Evolutionary conservation across 1,139 yeast species (phyloP).

Genomic region (Saccharomyces hybrid): DNA sequence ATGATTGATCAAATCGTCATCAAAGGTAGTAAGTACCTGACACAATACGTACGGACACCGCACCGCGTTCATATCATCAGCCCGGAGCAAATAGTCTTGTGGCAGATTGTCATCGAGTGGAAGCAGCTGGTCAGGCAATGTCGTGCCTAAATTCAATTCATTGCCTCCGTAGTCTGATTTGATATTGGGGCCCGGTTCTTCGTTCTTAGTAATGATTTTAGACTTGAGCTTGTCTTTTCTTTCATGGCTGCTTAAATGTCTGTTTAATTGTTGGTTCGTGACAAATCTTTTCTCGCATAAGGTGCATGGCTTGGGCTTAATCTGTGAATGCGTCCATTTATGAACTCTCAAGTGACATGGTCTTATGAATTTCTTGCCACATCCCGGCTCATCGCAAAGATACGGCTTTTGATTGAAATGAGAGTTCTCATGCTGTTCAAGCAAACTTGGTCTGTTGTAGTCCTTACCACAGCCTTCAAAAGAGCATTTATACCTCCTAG

Average conservation of each 20-base stretch:
- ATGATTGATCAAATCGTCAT: constrained; percentile 17
- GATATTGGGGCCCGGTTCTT: not conserved
- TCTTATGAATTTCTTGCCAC: constrained; percentile 65
- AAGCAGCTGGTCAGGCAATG: not conserved
- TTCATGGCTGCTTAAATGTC: constrained; percentile 62
- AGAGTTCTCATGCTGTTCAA: constrained; percentile 61
- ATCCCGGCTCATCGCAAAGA: constrained; percentile 57
- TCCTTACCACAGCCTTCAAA: constrained; percentile 37
- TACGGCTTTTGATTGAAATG: constrained; percentile 81
- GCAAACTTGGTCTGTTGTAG: constrained; percentile 43
- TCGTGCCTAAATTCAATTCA: not conserved
- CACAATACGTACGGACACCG: constrained; percentile 20
- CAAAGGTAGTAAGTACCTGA: constrained; percentile 6
- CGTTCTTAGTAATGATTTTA: not conserved
- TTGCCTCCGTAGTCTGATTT: not conserved
- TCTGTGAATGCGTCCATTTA: constrained; percentile 55
- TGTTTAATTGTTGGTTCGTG: constrained; percentile 67
- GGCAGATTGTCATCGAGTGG: constrained; percentile 1
- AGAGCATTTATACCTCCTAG: constrained; percentile 37
- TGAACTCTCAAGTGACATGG: constrained; percentile 62
- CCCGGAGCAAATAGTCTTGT: not conserved
- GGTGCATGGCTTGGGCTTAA: constrained; percentile 56
- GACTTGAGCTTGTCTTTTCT: constrained; percentile 4
- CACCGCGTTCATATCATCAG: constrained; percentile 2
- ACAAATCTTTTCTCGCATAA: constrained; percentile 56